Conservation (phyloP, 352 stramenopile species). For the Globisporangium sylvaticum region DNA sequence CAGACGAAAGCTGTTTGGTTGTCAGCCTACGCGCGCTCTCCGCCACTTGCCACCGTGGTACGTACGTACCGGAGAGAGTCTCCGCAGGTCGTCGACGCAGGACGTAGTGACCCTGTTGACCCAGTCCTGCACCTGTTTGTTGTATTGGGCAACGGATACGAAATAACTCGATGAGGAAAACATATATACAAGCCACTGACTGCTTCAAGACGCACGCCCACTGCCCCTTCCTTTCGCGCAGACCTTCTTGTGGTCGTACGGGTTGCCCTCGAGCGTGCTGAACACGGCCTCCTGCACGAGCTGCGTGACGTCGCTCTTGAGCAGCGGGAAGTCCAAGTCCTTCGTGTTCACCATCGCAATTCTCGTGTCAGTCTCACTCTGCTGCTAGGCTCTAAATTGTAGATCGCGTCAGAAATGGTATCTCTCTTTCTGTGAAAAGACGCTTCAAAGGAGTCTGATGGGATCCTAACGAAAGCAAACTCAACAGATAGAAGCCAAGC, state of each 20-base stretch:
- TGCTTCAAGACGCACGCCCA: neutral
- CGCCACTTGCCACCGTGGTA: too few relatives aligned
- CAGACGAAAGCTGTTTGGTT: too few relatives aligned
- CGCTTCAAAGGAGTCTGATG: too few relatives aligned
- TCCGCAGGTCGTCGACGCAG: slow-evolving; percentile 64
- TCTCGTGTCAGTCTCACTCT: neutral
- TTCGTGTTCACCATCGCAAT: slow-evolving; percentile 27
- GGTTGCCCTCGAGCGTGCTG: slow-evolving; percentile 64
- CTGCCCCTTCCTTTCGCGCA: too few relatives aligned
- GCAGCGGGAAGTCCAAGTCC: slow-evolving; percentile 68
- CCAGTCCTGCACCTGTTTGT: slow-evolving; percentile 55
- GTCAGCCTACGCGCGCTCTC: too few relatives aligned
- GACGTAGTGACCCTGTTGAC: slow-evolving; percentile 60
- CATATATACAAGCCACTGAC: neutral
- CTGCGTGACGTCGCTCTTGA: slow-evolving; percentile 67
- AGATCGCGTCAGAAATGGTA: too few relatives aligned
- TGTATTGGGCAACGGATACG: neutral
- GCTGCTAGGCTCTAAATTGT: neutral
- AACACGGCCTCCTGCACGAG: slow-evolving; percentile 75
- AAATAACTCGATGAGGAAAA: neutral
- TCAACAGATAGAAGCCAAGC: neutral
- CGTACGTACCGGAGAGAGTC: slow-evolving; percentile 45
- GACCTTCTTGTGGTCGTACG: slow-evolving; percentile 78
- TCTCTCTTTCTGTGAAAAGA: neutral
- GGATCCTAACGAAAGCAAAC: too few relatives aligned